Evolutionary conservation across 345 rosid genomes (phyloP).

Genomic region (Camelina sativa): DNA sequence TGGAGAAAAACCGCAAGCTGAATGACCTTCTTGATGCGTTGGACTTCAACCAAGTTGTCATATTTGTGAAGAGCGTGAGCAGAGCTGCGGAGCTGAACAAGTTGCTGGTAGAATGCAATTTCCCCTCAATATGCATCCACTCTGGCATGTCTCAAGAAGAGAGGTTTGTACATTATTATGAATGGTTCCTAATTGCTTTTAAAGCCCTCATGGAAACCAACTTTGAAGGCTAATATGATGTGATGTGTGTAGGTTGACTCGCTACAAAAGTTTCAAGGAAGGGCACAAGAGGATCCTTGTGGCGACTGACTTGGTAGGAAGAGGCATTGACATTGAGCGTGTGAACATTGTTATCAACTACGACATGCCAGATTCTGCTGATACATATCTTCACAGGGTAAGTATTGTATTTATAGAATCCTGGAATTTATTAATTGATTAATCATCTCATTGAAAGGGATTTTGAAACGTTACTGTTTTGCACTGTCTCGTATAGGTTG

Average conservation of each 20-base stretch:
- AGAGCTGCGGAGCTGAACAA: conserved; percentile 96
- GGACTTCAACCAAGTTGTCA: conserved; percentile 99
- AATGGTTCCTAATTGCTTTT: background rate
- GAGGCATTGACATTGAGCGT: conserved; percentile 98
- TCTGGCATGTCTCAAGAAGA: conserved; percentile 99
- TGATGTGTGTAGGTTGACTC: conserved; percentile 74
- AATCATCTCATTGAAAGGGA: background rate
- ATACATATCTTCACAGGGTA: conserved; percentile 97
- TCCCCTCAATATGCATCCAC: conserved; percentile 97
- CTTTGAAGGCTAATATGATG: background rate
- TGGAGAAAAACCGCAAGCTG: conserved; percentile 96
- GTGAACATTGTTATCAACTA: conserved; percentile 98
- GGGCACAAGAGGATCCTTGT: conserved; percentile 98
- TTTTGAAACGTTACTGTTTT: background rate
- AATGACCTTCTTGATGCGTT: conserved; percentile 96
- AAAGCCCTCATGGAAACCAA: background rate
- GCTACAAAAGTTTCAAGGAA: conserved; percentile 98
- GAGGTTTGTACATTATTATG: conserved; percentile 54
- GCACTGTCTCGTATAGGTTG: conserved; percentile 60
- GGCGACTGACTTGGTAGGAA: conserved; percentile 95
- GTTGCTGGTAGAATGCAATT: conserved; percentile 91
- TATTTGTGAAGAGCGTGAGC: conserved; percentile 95
- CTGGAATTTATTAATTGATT: background rate
- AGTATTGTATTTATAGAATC: background rate
- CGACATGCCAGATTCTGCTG: conserved; percentile 99